phyloP scores from a whole-genome alignment of 805 yeast genomes.

The Lipomyces spencermartinsiae region DNA sequence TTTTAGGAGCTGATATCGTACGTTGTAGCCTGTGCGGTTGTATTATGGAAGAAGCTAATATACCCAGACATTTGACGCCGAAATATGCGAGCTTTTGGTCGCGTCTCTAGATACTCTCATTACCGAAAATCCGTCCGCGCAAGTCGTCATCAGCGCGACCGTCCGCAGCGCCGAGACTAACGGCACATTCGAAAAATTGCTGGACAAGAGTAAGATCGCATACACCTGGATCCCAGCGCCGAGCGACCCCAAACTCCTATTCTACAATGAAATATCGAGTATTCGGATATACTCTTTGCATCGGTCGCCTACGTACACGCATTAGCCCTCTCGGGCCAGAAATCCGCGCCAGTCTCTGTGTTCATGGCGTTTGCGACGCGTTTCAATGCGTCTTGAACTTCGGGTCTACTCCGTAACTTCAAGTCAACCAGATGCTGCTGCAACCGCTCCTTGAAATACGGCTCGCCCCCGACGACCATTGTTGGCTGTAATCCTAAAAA shows the following conservation, averaged over 20 bases:
- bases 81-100: constrained; percentile 61
- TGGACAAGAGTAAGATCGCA: constrained; percentile 41
- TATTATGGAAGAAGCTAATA: background rate
- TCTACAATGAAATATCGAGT: constrained; percentile 17
- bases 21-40: constrained; percentile 11
- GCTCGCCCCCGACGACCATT: constrained; percentile 16
- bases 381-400: constrained; percentile 20
- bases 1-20: constrained; percentile 81
- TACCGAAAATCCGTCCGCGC: constrained; percentile 32
- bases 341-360: background rate
- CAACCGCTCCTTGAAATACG: constrained; percentile 35
- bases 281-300: constrained; percentile 25
- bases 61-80: constrained; percentile 67
- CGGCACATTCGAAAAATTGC: constrained; percentile 50
- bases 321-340: background rate
- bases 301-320: background rate
- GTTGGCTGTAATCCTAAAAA: constrained; percentile 24
- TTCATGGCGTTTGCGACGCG: background rate
- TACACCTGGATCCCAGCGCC: constrained; percentile 16
- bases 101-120: constrained; percentile 38
- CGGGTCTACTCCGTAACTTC: constrained; percentile 18
- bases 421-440: constrained; percentile 30
- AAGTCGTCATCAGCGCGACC: constrained; percentile 70
- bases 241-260: constrained; percentile 17
- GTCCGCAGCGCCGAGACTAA: constrained; percentile 66